These are phyloP conservation scores for Fallopia convolvulus DNA, from an alignment of 148 eudicot genomes.

Conservation along the genomic window DNA sequence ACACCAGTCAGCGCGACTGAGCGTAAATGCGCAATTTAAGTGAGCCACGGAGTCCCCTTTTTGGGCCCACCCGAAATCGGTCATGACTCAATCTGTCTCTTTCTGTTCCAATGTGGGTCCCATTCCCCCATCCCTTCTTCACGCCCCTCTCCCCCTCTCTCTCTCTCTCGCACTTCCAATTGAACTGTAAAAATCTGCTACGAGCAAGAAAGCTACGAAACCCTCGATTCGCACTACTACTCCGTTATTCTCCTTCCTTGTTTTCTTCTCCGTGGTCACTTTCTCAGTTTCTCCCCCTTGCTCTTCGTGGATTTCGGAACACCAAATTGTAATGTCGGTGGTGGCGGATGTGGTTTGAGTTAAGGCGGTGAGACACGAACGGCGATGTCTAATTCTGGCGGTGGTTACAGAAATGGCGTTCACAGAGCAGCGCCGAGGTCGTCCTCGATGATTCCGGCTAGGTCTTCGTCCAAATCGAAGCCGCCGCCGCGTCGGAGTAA, in stretches of 20 bases:
- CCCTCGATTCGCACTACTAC: slow-evolving; percentile 1
- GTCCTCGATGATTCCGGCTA: slow-evolving; percentile 27
- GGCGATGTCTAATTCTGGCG: slow-evolving; percentile 9
- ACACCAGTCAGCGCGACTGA: background rate
- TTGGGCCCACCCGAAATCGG: background rate
- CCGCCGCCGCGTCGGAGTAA: slow-evolving; percentile 53
- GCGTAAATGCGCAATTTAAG: background rate
- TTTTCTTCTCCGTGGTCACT: background rate
- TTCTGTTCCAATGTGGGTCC: slow-evolving; percentile 1
- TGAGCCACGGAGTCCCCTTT: background rate
- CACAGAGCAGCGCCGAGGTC: slow-evolving; percentile 22
- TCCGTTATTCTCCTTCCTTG: background rate
- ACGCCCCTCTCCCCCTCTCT: background rate
- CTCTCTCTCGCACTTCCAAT: background rate
- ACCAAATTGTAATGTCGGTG: background rate
- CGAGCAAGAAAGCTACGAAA: background rate
- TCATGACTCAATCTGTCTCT: slow-evolving; percentile 7
- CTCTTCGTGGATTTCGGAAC: background rate
- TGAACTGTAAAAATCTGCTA: slow-evolving; percentile 9
- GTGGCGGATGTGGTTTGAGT: background rate
- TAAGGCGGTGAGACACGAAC: background rate
- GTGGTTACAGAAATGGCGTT: slow-evolving; percentile 29
- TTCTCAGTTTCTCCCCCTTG: background rate
- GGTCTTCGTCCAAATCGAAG: slow-evolving; percentile 64
- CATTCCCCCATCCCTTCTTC: background rate